Percentiles rank a stretch among this genome's conserved stretches.
Evolutionary conservation across 768 basidiomycete species (phyloP).

Genomic region (Suillus bovinus): DNA sequence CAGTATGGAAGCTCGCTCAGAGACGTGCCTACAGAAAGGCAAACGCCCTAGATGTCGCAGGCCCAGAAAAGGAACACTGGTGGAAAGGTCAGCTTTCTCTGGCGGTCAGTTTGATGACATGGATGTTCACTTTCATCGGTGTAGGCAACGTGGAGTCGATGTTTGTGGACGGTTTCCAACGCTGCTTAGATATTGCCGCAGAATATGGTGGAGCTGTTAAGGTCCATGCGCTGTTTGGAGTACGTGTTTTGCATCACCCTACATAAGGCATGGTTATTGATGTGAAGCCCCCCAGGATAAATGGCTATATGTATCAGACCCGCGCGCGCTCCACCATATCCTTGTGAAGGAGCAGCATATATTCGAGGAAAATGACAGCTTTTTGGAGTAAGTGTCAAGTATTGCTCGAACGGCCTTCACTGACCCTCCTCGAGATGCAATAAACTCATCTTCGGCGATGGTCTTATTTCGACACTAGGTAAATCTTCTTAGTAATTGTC

Average conservation of each 20-base stretch:
- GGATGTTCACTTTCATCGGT: neutral
- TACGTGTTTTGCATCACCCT: constrained; percentile 19
- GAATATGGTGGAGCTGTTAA: neutral
- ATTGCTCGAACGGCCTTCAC: neutral
- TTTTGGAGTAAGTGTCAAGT: constrained; percentile 16
- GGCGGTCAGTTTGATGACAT: neutral
- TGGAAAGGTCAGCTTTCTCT: neutral
- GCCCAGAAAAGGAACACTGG: constrained; percentile 1
- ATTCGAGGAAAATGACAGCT: constrained; percentile 26
- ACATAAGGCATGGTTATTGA: constrained; percentile 23
- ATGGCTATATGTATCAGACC: constrained; percentile 28
- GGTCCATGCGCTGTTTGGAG: constrained; percentile 45
- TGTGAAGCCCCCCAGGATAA: constrained; percentile 12
- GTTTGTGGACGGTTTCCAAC: neutral
- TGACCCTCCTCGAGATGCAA: constrained; percentile 4
- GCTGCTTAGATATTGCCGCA: neutral
- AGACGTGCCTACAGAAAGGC: neutral
- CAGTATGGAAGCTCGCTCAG: neutral
- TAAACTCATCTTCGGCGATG: constrained; percentile 27
- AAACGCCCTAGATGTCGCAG: neutral
- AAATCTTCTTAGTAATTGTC: neutral
- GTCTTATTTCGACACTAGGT: constrained; percentile 30
- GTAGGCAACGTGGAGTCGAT: neutral
- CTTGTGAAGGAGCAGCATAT: constrained; percentile 27
- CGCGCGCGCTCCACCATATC: constrained; percentile 30